Conservation (phyloP, 2,329 filamentous ascomycete species). For the Colletotrichum caudatum region DNA sequence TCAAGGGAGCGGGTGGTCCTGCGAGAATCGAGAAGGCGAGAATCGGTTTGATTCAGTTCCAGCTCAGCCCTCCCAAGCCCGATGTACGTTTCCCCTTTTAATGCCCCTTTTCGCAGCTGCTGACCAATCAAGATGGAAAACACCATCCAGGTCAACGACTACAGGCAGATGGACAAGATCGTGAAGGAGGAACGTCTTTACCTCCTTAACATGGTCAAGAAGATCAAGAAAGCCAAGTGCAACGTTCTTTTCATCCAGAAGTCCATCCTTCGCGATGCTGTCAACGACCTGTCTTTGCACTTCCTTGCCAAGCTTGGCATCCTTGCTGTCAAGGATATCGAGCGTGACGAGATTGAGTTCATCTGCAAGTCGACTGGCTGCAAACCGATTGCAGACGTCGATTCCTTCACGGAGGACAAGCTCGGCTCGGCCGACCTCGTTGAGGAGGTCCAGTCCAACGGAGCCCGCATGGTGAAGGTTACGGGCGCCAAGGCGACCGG, state of each 20-base stretch:
- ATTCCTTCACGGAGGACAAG: slow-evolving; percentile 99
- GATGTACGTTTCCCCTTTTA: slow-evolving; percentile 72
- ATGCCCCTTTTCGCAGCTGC: slow-evolving; percentile 23
- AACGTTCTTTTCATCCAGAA: slow-evolving; percentile 99
- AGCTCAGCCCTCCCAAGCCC: slow-evolving; percentile 96
- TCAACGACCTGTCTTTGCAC: slow-evolving; percentile 97
- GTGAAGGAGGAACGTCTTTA: slow-evolving; percentile 99
- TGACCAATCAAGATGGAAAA: slow-evolving; percentile 85
- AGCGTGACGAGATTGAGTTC: slow-evolving; percentile 98
- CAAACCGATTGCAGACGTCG: slow-evolving; percentile 98
- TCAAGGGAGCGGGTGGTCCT: slow-evolving; percentile 94
- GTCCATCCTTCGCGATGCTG: slow-evolving; percentile 95
- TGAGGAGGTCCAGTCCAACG: slow-evolving; percentile 89
- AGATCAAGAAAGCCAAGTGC: slow-evolving; percentile 99
- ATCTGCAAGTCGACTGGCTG: slow-evolving; percentile 99
- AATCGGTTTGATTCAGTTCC: slow-evolving; percentile 98
- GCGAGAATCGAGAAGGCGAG: slow-evolving; percentile 95
- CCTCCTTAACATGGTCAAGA: slow-evolving; percentile 98
- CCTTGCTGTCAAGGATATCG: slow-evolving; percentile 95
- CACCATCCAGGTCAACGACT: slow-evolving; percentile 98
- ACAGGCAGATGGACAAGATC: slow-evolving; percentile 99
- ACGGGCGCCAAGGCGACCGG: slow-evolving; percentile 86
- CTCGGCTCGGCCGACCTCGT: slow-evolving; percentile 92
- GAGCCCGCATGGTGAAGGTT: slow-evolving; percentile 93
- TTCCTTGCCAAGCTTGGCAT: slow-evolving; percentile 98